Base-by-base conservation (phyloP, 2,329 filamentous ascomycete species). In the Aspergillus fumigatus region DNA sequence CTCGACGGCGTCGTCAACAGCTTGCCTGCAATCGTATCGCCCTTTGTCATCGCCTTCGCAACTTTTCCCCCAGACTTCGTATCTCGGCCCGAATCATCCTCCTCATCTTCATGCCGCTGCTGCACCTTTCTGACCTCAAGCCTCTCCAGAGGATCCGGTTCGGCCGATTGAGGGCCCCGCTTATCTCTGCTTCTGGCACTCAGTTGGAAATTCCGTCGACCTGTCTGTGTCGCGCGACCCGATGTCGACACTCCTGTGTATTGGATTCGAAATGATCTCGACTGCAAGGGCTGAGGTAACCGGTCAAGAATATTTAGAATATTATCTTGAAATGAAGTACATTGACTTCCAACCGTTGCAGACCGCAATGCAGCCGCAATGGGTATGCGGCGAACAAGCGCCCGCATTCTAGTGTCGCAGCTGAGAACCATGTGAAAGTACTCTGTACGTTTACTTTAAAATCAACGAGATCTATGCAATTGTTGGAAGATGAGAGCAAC, bases 1-100 rank as follows among this genome's bases (percentile, higher is more conserved):
- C 89, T 82, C 0, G 88, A 91, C 0, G 90, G 90, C 0, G 90
- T 95, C 0, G 89, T 92, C 27, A 93, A 75, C 2, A 95, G 82
- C 69, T 91, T 91, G 21, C 90, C 88, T 87, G 43, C 41, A 56
- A 43, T 43, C 8, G n/a, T 43, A 66, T 50, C 69, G 84, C 84
- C 86, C 71, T 87, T 88, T 2, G 83, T 85, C 84, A 88, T 88
- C 11, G 80, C 79, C 59, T 82, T 74, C 70, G 83, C 80, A 59
- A 75, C 77, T 35, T 79, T 71, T 23, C 64, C 54, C 26, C 77
- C 67, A 3, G 78, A 70, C 69, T 69, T 40, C 70, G 64, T 48
- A 66, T 68, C 52, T 73, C 71, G 51, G 14, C 51, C 32, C 17
- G 61, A 2, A 67, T 63, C 51, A 67, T 67, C 48, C 67, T 65